Percentiles rank a stretch among this genome's conserved stretches.
phyloP scores from a whole-genome alignment of 192 early-diverging fungal species.

The Dimargaris xerosporica region DNA sequence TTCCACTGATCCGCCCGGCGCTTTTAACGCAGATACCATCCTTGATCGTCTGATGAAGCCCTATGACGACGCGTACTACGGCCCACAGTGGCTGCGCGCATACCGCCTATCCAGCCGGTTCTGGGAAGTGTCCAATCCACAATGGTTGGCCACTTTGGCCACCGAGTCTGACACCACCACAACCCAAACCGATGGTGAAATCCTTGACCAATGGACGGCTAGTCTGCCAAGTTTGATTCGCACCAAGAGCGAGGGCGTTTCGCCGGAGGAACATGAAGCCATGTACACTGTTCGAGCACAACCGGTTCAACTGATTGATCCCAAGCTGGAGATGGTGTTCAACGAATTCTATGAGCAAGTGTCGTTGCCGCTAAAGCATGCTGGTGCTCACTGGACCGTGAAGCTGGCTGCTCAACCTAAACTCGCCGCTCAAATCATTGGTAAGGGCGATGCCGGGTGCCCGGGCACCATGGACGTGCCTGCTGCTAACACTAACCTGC shows the following conservation, averaged over 20 bases:
- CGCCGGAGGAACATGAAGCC: not conserved
- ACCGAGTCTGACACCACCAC: not conserved
- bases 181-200: not conserved
- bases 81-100: not conserved
- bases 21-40: not conserved
- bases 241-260: not conserved
- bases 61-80: not conserved
- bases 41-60: not conserved
- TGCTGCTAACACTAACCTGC: not conserved
- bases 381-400: not conserved
- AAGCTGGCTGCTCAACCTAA: not conserved
- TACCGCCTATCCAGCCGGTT: not conserved
- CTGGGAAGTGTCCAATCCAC: not conserved
- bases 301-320: too few species aligned
- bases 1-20: not conserved
- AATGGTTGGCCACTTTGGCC: not conserved
- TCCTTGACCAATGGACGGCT: not conserved
- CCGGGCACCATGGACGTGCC: slow-evolving; percentile 3
- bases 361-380: not conserved
- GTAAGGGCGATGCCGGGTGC: not conserved
- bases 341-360: not conserved
- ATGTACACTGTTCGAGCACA: too few species aligned
- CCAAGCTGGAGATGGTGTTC: not conserved
- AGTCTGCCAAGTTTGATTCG: not conserved
- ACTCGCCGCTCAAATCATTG: not conserved